phyloP scores from a whole-genome alignment of 2,329 filamentous ascomycete species.

The Pseudogymnoascus sp. region DNA sequence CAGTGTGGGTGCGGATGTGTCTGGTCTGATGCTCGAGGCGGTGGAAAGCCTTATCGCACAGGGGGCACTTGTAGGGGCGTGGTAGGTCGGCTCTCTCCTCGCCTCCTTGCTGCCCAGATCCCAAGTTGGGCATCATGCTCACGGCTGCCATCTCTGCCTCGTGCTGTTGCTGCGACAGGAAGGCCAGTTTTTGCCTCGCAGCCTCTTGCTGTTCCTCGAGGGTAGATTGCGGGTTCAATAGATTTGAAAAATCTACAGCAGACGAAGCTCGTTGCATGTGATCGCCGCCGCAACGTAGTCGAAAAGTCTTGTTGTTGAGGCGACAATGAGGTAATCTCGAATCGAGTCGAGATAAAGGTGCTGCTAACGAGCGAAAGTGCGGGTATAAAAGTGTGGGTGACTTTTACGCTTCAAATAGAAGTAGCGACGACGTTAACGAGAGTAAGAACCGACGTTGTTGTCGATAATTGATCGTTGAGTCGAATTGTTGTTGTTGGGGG shows the following conservation, averaged over 20 bases:
- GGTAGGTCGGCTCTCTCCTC: slow-evolving; percentile 60
- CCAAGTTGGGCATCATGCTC: slow-evolving; percentile 25
- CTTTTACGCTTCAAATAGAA: background rate
- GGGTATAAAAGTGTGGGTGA: background rate
- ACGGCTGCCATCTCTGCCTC: slow-evolving; percentile 46
- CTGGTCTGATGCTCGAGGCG: slow-evolving; percentile 88
- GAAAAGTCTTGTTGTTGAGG: background rate
- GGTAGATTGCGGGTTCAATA: slow-evolving; percentile 55
- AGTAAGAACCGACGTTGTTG: background rate
- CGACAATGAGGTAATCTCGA: background rate
- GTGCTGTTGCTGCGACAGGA: slow-evolving; percentile 24
- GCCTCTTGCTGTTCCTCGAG: slow-evolving; percentile 26
- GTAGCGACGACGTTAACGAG: background rate
- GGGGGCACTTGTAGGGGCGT: slow-evolving; percentile 93
- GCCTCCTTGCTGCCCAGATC: slow-evolving; percentile 24
- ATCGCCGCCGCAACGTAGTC: slow-evolving; percentile 32
- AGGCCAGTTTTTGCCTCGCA: slow-evolving; percentile 24
- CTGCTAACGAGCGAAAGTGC: background rate
- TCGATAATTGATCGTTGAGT: background rate
- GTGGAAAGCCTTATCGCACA: slow-evolving; percentile 97
- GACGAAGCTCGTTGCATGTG: slow-evolving; percentile 70
- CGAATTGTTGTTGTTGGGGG: background rate
- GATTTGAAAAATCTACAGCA: slow-evolving; percentile 66
- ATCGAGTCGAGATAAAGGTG: background rate
- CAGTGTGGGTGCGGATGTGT: slow-evolving; percentile 94